A percentile compares a stretch with the other conserved stretches of the same genome.
Evolutionary conservation across 2,329 filamentous ascomycete genomes (phyloP).

Genomic region (Dothideomycetes sp.): DNA sequence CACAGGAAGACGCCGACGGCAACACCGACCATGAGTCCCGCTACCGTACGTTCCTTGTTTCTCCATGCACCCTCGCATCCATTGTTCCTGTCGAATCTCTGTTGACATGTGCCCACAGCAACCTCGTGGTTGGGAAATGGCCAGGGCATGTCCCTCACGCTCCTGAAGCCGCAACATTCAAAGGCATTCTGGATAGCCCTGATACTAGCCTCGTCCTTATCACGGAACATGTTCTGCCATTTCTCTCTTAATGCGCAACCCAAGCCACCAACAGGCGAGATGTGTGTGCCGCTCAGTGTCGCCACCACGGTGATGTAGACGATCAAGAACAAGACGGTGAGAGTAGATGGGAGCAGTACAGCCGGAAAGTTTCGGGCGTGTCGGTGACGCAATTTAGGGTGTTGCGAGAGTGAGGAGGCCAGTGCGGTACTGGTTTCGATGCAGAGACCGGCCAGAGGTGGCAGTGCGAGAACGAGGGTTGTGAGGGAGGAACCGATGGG

Average conservation of each 20-base stretch:
- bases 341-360: conserved; percentile 17
- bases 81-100: conserved; percentile 36
- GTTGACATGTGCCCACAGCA: conserved; percentile 34
- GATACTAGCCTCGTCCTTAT: conserved; percentile 44
- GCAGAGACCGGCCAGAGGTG: conserved; percentile 34
- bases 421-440: conserved; percentile 32
- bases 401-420: conserved; percentile 18
- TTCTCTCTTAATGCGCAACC: conserved; percentile 47
- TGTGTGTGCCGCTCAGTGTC: conserved; percentile 37
- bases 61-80: conserved; percentile 50
- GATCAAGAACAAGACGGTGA: conserved; percentile 34
- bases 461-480: conserved; percentile 34
- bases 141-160: conserved; percentile 50
- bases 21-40: conserved; percentile 48
- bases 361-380: conserved; percentile 26
- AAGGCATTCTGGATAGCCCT: conserved; percentile 56
- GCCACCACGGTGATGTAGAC: conserved; percentile 34
- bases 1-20: conserved; percentile 45
- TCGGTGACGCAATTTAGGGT: conserved; percentile 24
- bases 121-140: conserved; percentile 44
- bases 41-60: conserved; percentile 43
- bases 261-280: conserved; percentile 29
- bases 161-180: conserved; percentile 57
- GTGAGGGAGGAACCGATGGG: conserved; percentile 34
- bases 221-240: conserved; percentile 48